A percentile compares a stretch with the other conserved stretches of the same genome.
Conservation (phyloP, 176 grass and related monocot species). For the Aegilops tauschii region DNA sequence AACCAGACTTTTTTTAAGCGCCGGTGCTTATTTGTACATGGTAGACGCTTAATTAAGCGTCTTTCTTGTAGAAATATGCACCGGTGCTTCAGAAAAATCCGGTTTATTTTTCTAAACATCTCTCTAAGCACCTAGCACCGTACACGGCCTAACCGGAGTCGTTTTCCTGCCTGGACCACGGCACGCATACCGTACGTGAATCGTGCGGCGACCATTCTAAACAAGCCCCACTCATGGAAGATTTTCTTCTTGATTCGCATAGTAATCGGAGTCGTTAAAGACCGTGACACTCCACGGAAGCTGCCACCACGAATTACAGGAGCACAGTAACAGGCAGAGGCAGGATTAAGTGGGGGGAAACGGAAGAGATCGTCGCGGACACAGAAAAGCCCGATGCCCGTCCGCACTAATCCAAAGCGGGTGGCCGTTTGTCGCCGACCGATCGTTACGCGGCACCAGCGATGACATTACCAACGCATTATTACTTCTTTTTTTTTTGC, state of each 20-base stretch:
- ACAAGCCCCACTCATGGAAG: not conserved
- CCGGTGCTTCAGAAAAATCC: no score
- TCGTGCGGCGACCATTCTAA: not conserved
- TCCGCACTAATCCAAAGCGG: slow-evolving; percentile 6
- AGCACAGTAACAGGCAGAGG: not conserved
- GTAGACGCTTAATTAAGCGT: no score
- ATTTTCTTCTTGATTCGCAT: not conserved
- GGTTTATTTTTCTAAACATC: no score
- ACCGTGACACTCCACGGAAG: not conserved
- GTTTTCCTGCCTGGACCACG: not conserved
- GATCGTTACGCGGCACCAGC: not conserved
- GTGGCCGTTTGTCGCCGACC: not conserved
- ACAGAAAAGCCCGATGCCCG: not conserved
- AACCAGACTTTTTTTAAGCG: no score
- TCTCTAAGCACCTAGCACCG: no score
- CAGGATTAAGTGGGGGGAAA: not conserved
- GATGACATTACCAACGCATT: not conserved
- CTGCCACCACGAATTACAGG: not conserved
- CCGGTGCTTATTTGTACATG: no score
- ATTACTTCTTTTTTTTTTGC: no score
- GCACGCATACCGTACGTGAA: not conserved
- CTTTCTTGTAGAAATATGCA: no score
- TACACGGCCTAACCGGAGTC: not conserved
- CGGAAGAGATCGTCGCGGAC: not conserved
- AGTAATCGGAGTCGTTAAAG: not conserved